These are phyloP conservation scores for Tuber borchii DNA, from an alignment of 495 filamentous ascomycete genomes.

Conservation along the genomic window DNA sequence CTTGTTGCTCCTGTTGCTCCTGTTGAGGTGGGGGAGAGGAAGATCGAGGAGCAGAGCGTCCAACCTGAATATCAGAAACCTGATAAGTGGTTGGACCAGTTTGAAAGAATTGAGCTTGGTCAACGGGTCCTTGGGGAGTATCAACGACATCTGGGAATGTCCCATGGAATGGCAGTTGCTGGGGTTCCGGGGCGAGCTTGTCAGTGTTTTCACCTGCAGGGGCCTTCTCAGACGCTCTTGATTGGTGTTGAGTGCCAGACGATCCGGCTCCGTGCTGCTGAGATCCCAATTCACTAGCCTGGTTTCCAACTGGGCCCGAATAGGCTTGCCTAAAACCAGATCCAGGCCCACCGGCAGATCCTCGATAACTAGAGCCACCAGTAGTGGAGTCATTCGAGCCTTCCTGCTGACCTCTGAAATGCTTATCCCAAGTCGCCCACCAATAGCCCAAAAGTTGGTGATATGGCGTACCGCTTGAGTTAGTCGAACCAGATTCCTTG, in stretches of 20 bases:
- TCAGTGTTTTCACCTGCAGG: neutral
- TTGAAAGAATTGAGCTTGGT: slow-evolving; percentile 37
- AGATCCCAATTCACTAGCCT: slow-evolving; percentile 1
- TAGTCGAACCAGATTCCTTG: slow-evolving; percentile 38
- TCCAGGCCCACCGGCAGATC: neutral
- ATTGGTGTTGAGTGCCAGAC: slow-evolving; percentile 3
- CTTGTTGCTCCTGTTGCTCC: slow-evolving; percentile 6
- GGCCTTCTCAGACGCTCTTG: neutral
- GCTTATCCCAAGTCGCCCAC: slow-evolving; percentile 88
- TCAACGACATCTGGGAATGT: slow-evolving; percentile 31
- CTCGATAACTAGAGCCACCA: neutral
- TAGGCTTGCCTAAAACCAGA: slow-evolving; percentile 4
- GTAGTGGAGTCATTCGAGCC: neutral
- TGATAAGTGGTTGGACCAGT: slow-evolving; percentile 35
- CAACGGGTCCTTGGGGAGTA: slow-evolving; percentile 35
- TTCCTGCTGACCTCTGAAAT: slow-evolving; percentile 43
- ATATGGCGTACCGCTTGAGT: slow-evolving; percentile 57
- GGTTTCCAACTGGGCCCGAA: slow-evolving; percentile 2
- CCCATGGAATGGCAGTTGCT: slow-evolving; percentile 26
- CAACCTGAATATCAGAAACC: slow-evolving; percentile 6
- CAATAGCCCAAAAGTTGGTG: slow-evolving; percentile 74
- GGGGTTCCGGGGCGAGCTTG: slow-evolving; percentile 15
- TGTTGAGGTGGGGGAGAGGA: neutral
- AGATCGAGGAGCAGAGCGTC: neutral
- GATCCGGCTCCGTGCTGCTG: neutral